phyloP scores from a whole-genome alignment of 257 asterid genomes.

The Solanum peruvianum region DNA sequence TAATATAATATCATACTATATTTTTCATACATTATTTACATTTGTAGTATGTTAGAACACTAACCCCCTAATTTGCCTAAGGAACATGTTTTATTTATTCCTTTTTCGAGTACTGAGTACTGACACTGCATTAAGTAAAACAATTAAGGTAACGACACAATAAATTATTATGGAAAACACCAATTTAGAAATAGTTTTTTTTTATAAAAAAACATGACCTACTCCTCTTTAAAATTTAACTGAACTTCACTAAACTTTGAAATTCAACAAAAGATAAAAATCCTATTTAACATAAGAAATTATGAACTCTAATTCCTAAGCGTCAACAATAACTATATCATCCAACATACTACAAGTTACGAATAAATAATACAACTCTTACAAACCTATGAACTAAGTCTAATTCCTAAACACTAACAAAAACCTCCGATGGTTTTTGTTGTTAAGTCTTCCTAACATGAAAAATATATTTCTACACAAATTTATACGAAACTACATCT shows the following conservation, averaged over 20 bases:
- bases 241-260: not conserved
- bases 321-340: not conserved
- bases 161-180: not conserved
- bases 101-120: not conserved
- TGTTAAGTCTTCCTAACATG: not conserved
- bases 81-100: no score
- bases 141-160: not conserved
- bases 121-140: not conserved
- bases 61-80: not conserved
- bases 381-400: not conserved
- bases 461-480: not conserved
- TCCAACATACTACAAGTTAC: not conserved
- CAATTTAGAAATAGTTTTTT: no score
- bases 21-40: not conserved
- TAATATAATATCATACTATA: no score
- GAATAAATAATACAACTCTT: not conserved
- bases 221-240: not conserved
- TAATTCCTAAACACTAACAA: not conserved
- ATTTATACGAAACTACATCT: not conserved
- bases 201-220: not conserved
- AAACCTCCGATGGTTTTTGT: not conserved
- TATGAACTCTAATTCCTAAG: not conserved
- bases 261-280: not conserved
- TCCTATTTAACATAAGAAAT: not conserved
- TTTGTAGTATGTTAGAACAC: no score